Base-by-base conservation (phyloP, 2,329 filamentous ascomycete genomes). In the Berkeleyomyces rouxiae region DNA sequence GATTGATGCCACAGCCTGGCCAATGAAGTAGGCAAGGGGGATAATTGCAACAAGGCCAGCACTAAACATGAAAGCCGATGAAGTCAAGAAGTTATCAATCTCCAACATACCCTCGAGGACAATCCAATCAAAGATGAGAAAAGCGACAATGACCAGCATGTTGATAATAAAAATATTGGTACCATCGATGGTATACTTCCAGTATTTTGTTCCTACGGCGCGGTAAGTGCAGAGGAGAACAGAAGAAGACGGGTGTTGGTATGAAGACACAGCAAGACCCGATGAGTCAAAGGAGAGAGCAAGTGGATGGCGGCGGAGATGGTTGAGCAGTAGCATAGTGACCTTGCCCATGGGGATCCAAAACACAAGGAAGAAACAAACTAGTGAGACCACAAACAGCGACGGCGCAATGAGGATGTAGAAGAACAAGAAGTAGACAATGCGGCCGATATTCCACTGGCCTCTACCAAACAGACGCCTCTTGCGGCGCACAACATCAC, bases 131-230 rank as follows among this genome's bases (percentile, higher is more conserved):
- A 95, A 83, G 66, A 99, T 95, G 70, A 92, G 88, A 70, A 99
- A 96, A 33, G 88, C 76, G n/a, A 99, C 93, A 16, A 99, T 82
- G 10, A 84, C 87, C 76, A 97, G 89, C 63, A 99, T 81, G 72
- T 99, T 99, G 78, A 99, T 96, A 67, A 99, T 83, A 75, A 99
- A 97, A 71, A 99, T 95, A 74, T 99, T 99, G 65, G 93, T 99
- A 62, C 93, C 95, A 71, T 99, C 93, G 64, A 99, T 80, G 3
- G 93, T 99, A 75, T 99, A 99, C 75, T 99, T 99, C 92, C 95
- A 99, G 77, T 99, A 99, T 73, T 92, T 92, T 67, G 84, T 79
- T 10, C 93, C 93, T 10, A 95, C 92, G 51, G 93, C 93, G 64
- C 95, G 87, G 75, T 99, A 99, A 4, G 93, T 99, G 79, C 93